These are phyloP conservation scores for Fusarium armeniacum DNA, from an alignment of 2,329 filamentous ascomycete species.

Conservation along the genomic window DNA sequence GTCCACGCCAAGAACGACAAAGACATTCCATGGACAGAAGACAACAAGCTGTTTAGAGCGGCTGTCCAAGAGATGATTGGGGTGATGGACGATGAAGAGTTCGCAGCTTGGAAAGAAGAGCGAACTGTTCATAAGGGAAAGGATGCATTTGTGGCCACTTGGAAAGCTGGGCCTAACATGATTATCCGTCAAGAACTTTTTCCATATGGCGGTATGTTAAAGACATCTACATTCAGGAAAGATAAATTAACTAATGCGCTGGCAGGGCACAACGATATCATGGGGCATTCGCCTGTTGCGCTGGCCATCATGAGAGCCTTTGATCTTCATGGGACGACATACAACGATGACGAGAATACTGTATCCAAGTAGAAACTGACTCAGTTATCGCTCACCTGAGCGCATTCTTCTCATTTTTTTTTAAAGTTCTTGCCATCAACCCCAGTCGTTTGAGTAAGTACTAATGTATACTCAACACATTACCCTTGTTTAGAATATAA, in stretches of 20 bases:
- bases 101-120: slow-evolving; percentile 62
- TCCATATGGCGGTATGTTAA: slow-evolving; percentile 66
- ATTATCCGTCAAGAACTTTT: slow-evolving; percentile 68
- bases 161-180: slow-evolving; percentile 60
- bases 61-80: slow-evolving; percentile 67
- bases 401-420: neutral
- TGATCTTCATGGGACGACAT: slow-evolving; percentile 57
- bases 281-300: slow-evolving; percentile 74
- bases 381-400: neutral
- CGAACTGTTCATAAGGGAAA: slow-evolving; percentile 60
- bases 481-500: neutral
- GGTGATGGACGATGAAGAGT: slow-evolving; percentile 55
- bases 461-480: neutral
- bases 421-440: neutral
- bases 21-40: slow-evolving; percentile 84
- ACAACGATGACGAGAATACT: slow-evolving; percentile 33
- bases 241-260: slow-evolving; percentile 3
- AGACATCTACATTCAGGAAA: neutral
- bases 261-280: slow-evolving; percentile 77
- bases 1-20: slow-evolving; percentile 85
- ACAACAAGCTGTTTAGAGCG: slow-evolving; percentile 72
- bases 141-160: slow-evolving; percentile 64
- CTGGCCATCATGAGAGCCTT: slow-evolving; percentile 77
- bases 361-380: neutral
- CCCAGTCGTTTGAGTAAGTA: neutral